Evolutionary conservation across 2,329 filamentous ascomycete genomes (phyloP).

Genomic region (Emergomyces africanus): DNA sequence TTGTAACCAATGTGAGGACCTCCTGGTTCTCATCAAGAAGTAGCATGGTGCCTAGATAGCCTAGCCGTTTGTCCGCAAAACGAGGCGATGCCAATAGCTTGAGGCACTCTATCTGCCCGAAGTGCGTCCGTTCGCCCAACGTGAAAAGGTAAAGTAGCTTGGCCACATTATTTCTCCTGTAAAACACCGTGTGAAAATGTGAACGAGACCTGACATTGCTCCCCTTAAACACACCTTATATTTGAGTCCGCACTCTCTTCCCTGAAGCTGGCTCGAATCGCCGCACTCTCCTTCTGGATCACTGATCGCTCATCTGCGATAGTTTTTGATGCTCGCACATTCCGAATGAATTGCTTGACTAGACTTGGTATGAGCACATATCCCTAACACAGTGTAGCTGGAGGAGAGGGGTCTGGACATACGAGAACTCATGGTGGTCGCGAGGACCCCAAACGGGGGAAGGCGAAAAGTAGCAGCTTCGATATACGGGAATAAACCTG

Average conservation of each 20-base stretch:
- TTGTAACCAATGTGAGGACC: constrained; percentile 91
- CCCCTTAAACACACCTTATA: constrained; percentile 52
- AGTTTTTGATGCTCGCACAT: constrained; percentile 95
- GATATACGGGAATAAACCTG: neutral
- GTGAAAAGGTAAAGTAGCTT: constrained; percentile 98
- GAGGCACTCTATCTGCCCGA: constrained; percentile 97
- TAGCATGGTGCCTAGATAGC: constrained; percentile 91
- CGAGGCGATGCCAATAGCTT: constrained; percentile 93
- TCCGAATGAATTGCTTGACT: constrained; percentile 99
- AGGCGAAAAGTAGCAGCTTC: constrained; percentile 6
- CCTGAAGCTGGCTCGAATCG: constrained; percentile 92
- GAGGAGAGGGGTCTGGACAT: constrained; percentile 24
- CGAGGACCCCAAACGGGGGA: constrained; percentile 35
- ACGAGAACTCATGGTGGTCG: constrained; percentile 47
- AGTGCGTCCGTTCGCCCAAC: constrained; percentile 91
- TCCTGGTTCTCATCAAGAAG: constrained; percentile 97
- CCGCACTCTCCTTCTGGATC: constrained; percentile 97
- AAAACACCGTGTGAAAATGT: neutral
- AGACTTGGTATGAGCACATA: constrained; percentile 18
- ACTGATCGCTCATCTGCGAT: constrained; percentile 98
- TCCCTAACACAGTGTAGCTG: constrained; percentile 8
- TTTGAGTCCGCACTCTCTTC: constrained; percentile 92
- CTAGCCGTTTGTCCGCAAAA: constrained; percentile 93
- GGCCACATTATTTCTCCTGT: constrained; percentile 93
- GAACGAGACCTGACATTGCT: neutral